Evolutionary conservation across 2,329 filamentous ascomycete species (phyloP).

Genomic region (Colletotrichum musae): DNA sequence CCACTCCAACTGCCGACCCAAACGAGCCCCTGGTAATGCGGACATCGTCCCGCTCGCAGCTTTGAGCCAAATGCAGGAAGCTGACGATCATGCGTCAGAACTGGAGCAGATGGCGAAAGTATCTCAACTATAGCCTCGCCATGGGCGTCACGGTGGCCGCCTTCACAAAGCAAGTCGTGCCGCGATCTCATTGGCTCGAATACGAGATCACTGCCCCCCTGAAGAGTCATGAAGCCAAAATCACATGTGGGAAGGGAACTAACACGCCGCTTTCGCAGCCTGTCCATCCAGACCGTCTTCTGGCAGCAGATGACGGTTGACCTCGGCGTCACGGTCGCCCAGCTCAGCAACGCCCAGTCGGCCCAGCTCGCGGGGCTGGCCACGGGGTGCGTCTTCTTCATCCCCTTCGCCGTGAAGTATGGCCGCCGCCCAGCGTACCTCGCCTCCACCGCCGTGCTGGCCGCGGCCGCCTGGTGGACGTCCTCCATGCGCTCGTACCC

Average conservation of each 20-base stretch:
- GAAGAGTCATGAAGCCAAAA: too few species aligned
- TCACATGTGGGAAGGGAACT: neutral
- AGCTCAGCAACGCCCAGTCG: conserved; percentile 48
- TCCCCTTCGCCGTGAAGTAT: conserved; percentile 53
- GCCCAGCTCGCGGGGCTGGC: conserved; percentile 50
- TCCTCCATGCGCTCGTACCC: conserved; percentile 32
- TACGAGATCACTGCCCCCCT: too few species aligned
- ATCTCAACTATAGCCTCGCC: conserved; percentile 47
- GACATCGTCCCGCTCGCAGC: too few species aligned
- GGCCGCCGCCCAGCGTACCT: conserved; percentile 52
- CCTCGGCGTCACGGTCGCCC: conserved; percentile 45
- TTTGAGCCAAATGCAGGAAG: neutral
- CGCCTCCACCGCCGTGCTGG: conserved; percentile 37
- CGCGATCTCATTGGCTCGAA: too few species aligned
- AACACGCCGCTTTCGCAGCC: neutral
- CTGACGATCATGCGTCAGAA: conserved; percentile 44
- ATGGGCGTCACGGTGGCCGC: conserved; percentile 47
- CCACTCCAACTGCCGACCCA: conserved; percentile 44
- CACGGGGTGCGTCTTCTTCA: conserved; percentile 51
- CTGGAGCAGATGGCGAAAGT: conserved; percentile 49
- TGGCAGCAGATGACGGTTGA: conserved; percentile 53
- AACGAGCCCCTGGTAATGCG: conserved; percentile 50
- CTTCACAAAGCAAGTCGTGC: conserved; percentile 45
- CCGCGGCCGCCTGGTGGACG: conserved; percentile 39
- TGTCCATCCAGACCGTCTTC: conserved; percentile 47